Evolutionary conservation across 2,329 filamentous ascomycete species (phyloP).

Genomic region (Hypoxylon sp.): DNA sequence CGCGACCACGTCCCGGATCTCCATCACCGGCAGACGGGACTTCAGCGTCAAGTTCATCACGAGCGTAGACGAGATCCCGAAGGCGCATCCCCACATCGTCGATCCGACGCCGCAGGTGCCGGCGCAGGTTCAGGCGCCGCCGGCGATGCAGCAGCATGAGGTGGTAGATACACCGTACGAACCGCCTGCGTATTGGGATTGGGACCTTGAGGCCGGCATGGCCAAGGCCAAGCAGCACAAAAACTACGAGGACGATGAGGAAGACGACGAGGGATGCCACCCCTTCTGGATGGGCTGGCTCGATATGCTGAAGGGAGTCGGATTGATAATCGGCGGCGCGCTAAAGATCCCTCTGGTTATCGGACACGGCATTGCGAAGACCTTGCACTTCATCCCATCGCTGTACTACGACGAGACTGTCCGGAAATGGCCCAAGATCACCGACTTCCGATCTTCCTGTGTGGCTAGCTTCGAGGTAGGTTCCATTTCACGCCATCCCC

Average conservation of each 20-base stretch:
- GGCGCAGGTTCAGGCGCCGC: not conserved
- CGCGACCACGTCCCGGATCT: slow-evolving; percentile 33
- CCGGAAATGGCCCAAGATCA: slow-evolving; percentile 33
- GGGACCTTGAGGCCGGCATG: slow-evolving; percentile 2
- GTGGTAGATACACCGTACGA: not conserved
- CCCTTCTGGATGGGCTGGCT: slow-evolving; percentile 36
- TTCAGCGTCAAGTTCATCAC: slow-evolving; percentile 35
- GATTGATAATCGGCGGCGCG: slow-evolving; percentile 15
- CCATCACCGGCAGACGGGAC: slow-evolving; percentile 31
- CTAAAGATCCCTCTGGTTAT: slow-evolving; percentile 32
- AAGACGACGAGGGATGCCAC: slow-evolving; percentile 28
- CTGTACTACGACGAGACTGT: slow-evolving; percentile 31
- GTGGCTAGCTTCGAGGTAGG: slow-evolving; percentile 25
- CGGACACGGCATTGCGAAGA: slow-evolving; percentile 32
- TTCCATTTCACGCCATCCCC: not conserved
- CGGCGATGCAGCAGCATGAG: slow-evolving; percentile 3
- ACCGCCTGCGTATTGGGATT: slow-evolving; percentile 25
- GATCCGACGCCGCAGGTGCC: not conserved
- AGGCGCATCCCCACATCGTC: not conserved
- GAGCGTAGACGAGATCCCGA: slow-evolving; percentile 19
- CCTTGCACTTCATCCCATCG: slow-evolving; percentile 30
- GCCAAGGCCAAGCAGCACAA: too few species aligned
- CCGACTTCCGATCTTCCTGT: slow-evolving; percentile 29
- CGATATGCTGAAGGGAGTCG: slow-evolving; percentile 28
- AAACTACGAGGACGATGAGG: slow-evolving; percentile 19